Evolutionary conservation across 83 land plant species (phyloP).

Genomic region (Thuja plicata): DNA sequence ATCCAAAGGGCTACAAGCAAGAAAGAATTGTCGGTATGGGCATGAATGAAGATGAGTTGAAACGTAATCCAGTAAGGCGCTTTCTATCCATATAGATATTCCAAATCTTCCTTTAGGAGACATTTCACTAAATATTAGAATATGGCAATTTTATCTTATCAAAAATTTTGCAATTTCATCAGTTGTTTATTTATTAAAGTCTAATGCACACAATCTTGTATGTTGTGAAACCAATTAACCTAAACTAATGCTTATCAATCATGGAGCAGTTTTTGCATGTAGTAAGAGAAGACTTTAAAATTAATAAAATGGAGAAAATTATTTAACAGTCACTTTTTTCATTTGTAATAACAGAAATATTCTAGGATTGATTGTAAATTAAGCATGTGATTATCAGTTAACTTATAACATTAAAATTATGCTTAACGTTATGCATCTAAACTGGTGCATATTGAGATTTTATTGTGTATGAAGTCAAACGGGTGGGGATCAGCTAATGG

Average conservation of each 20-base stretch:
- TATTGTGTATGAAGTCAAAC: not conserved
- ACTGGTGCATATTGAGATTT: not conserved
- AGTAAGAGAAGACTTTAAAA: not conserved
- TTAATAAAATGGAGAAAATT: not conserved
- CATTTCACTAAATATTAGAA: not conserved
- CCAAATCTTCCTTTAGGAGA: not conserved
- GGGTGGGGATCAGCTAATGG: not conserved
- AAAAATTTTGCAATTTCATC: not conserved
- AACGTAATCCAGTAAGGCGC: constrained; percentile 66
- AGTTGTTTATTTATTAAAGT: not conserved
- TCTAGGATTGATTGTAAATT: not conserved
- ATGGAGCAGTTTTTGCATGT: not conserved
- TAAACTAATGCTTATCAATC: not conserved
- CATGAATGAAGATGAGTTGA: constrained; percentile 91
- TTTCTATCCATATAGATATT: not conserved
- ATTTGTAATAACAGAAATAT: not conserved
- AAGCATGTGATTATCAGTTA: not conserved
- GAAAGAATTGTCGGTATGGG: constrained; percentile 88
- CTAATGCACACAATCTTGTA: not conserved
- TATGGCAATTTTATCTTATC: not conserved
- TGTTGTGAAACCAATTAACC: not conserved
- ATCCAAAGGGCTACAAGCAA: constrained; percentile 87
- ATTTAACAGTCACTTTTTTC: not conserved
- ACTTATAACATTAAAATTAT: not conserved
- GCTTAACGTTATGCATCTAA: not conserved